Percentiles rank a stretch among this genome's conserved stretches.
Conservation (phyloP, 1,284 basidiomycete species). For the Rhodotorula sp. region DNA sequence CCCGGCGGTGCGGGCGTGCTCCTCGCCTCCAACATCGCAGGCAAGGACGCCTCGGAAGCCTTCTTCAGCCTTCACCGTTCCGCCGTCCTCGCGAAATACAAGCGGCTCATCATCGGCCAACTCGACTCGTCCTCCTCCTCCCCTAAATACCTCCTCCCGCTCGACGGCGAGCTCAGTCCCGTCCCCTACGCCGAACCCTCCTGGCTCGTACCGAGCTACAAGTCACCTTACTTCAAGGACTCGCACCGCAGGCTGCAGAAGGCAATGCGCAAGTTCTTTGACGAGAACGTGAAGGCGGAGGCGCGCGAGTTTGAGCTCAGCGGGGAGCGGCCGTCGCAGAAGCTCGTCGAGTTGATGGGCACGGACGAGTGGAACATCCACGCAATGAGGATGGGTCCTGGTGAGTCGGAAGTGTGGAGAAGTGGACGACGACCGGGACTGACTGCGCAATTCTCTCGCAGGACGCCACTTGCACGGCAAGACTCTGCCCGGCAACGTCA, state of each 20-base stretch:
- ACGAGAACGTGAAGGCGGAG: constrained; percentile 41
- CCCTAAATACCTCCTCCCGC: constrained; percentile 45
- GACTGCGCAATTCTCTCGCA: too few species aligned
- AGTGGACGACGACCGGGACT: too few species aligned
- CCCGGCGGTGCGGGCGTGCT: constrained; percentile 79
- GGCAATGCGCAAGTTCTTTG: constrained; percentile 44
- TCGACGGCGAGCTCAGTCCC: constrained; percentile 55
- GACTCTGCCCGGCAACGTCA: constrained; percentile 72
- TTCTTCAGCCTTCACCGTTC: constrained; percentile 80
- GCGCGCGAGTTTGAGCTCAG: constrained; percentile 46
- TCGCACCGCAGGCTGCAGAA: constrained; percentile 52
- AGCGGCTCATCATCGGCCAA: constrained; percentile 38
- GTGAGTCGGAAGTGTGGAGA: constrained; percentile 46
- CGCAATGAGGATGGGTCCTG: constrained; percentile 66
- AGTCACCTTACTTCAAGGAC: constrained; percentile 74
- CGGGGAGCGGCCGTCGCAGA: constrained; percentile 43
- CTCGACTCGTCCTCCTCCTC: constrained; percentile 56
- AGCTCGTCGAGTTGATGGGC: constrained; percentile 49
- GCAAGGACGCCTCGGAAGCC: constrained; percentile 70
- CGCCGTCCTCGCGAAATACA: constrained; percentile 65
- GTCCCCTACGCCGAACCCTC: constrained; percentile 82
- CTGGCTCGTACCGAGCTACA: constrained; percentile 68
- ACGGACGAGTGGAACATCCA: constrained; percentile 28
- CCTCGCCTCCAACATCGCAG: constrained; percentile 55
- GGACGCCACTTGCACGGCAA: constrained; percentile 62